Conservation (phyloP, 139 green algal genomes). For the Astrephomene gubernaculifera region DNA sequence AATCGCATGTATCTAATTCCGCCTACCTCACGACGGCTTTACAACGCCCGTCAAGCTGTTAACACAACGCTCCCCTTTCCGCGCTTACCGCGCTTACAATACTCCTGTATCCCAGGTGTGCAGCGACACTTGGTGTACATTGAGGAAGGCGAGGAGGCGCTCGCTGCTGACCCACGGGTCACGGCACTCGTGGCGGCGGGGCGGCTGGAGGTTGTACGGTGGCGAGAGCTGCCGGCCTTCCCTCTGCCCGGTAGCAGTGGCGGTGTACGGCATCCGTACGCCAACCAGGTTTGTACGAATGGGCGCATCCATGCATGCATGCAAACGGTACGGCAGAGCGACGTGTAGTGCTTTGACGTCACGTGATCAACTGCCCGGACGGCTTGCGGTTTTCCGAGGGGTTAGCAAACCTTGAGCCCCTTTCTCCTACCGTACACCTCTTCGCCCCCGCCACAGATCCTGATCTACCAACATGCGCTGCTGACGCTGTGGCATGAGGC, state of each 20-base stretch:
- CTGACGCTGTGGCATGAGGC: constrained; percentile 35
- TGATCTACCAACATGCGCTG: constrained; percentile 31
- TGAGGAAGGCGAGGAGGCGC: constrained; percentile 14
- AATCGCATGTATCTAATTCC: no score
- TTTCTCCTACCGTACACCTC: no score
- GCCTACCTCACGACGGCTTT: no score
- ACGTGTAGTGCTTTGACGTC: no score
- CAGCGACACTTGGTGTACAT: constrained; percentile 20
- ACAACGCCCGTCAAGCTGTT: no score
- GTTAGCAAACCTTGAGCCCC: no score
- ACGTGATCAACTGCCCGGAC: no score
- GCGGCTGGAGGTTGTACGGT: constrained; percentile 14
- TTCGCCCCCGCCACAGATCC: constrained; percentile 26
- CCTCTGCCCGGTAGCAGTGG: not conserved
- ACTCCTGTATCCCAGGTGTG: not conserved
- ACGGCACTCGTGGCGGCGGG: not conserved
- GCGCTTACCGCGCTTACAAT: no score
- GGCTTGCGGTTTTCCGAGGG: no score
- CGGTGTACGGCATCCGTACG: constrained; percentile 30
- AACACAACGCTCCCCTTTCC: no score
- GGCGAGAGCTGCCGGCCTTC: constrained; percentile 25
- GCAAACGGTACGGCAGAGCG: not conserved
- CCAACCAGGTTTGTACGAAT: not conserved
- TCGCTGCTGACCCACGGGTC: not conserved
- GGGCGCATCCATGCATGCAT: not conserved